phyloP scores from a whole-genome alignment of 805 yeast genomes.

The Wickerhamomyces bisporus region DNA sequence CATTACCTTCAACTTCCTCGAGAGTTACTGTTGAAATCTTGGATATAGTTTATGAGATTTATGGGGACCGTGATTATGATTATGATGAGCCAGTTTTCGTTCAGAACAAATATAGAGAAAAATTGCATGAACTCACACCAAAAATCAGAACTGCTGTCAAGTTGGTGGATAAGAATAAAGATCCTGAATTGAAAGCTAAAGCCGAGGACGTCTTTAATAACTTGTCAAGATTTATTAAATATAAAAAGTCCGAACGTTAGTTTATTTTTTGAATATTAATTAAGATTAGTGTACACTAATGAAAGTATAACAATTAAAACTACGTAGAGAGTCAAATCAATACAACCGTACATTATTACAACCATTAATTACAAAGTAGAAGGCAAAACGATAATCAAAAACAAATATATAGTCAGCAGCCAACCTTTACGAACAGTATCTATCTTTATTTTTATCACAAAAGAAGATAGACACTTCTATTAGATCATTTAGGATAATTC shows the following conservation, averaged over 20 bases:
- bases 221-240: slow-evolving; percentile 69
- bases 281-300: no score
- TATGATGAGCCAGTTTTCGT: slow-evolving; percentile 72
- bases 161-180: slow-evolving; percentile 60
- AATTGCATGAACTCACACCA: slow-evolving; percentile 39
- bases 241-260: slow-evolving; percentile 49
- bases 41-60: slow-evolving; percentile 69
- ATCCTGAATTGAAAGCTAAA: slow-evolving; percentile 49
- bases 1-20: slow-evolving; percentile 25
- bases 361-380: background rate
- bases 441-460: no score
- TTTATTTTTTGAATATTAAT: background rate
- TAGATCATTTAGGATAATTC: slow-evolving; percentile 60
- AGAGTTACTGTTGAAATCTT: slow-evolving; percentile 53
- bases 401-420: background rate
- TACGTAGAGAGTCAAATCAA: no score
- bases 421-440: slow-evolving; percentile 1
- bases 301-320: no score
- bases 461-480: no score
- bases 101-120: slow-evolving; percentile 38
- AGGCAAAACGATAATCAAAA: background rate
- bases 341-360: no score
- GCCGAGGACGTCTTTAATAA: slow-evolving; percentile 67
- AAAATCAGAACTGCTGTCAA: slow-evolving; percentile 50
- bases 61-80: slow-evolving; percentile 61